phyloP scores from a whole-genome alignment of 2,329 filamentous ascomycete genomes.

The Penicillium sp. region DNA sequence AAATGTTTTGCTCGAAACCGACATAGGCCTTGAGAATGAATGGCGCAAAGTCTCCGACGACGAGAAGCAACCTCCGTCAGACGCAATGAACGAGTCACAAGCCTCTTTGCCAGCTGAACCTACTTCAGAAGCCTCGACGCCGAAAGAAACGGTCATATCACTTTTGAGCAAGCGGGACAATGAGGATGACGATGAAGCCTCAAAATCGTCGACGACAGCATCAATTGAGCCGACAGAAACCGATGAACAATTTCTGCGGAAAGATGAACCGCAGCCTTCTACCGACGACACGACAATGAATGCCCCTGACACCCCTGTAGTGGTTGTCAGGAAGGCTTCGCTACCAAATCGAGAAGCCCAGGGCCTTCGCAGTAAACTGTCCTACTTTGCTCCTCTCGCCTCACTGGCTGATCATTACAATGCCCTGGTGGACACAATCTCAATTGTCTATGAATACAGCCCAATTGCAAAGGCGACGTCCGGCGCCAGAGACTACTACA shows the following conservation, averaged over 20 bases:
- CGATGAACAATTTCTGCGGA: not conserved
- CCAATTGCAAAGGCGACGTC: constrained; percentile 29
- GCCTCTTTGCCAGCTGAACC: not conserved
- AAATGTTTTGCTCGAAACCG: not conserved
- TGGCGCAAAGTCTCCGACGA: not conserved
- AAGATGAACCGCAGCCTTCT: not conserved
- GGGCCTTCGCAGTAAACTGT: constrained; percentile 37
- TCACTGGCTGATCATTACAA: constrained; percentile 40
- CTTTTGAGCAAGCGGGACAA: not conserved
- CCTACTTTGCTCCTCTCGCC: constrained; percentile 41
- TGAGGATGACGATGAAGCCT: not conserved
- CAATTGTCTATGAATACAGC: constrained; percentile 32
- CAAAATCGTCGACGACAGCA: not conserved
- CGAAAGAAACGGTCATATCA: too few species aligned
- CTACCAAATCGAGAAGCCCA: constrained; percentile 23
- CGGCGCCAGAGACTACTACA: constrained; percentile 37
- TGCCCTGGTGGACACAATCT: constrained; percentile 38
- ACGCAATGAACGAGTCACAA: not conserved
- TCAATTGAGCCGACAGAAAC: not conserved
- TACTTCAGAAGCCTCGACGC: too few species aligned
- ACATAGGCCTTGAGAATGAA: not conserved
- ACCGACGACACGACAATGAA: not conserved
- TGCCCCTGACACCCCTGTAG: not conserved
- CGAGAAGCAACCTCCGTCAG: not conserved
- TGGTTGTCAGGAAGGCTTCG: constrained; percentile 3